A percentile compares a stretch with the other conserved stretches of the same genome.
phyloP scores from a whole-genome alignment of 2,329 filamentous ascomycete species.

The Bipolaris victoriae region DNA sequence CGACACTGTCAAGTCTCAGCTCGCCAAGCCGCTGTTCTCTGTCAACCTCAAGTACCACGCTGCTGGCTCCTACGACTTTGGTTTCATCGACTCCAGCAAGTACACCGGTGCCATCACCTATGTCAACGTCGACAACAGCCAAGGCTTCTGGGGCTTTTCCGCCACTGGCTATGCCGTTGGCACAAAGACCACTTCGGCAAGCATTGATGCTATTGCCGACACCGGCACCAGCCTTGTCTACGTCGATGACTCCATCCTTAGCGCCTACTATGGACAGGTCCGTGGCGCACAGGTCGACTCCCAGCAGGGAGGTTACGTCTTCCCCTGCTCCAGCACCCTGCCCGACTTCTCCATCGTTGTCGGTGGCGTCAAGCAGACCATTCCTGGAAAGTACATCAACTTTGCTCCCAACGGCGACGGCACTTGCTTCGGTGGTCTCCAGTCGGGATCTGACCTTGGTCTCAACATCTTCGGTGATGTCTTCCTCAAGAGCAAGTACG shows the following conservation, averaged over 20 bases:
- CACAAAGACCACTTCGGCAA: conserved; percentile 44
- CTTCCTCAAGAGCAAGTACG: conserved; percentile 78
- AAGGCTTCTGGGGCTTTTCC: conserved; percentile 70
- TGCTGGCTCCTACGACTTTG: conserved; percentile 61
- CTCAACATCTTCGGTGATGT: conserved; percentile 77
- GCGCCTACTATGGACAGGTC: conserved; percentile 66
- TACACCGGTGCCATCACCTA: conserved; percentile 66
- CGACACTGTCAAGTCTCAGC: conserved; percentile 61
- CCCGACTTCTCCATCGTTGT: conserved; percentile 63
- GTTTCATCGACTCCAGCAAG: conserved; percentile 64
- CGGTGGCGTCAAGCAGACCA: conserved; percentile 55
- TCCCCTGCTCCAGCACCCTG: conserved; percentile 58
- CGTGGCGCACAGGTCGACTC: conserved; percentile 57
- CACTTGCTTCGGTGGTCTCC: conserved; percentile 79
- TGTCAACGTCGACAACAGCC: conserved; percentile 59
- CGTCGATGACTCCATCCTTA: conserved; percentile 60
- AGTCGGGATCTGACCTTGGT: conserved; percentile 64
- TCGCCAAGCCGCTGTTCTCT: conserved; percentile 63
- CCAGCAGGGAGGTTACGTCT: conserved; percentile 61
- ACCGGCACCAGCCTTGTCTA: conserved; percentile 73
- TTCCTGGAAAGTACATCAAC: conserved; percentile 63
- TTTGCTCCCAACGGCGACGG: conserved; percentile 53
- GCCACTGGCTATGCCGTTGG: conserved; percentile 64
- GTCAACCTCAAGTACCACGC: conserved; percentile 61
- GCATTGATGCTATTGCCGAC: conserved; percentile 67